These are phyloP conservation scores for Chalciporus chontae DNA, from an alignment of 768 basidiomycete genomes.

Conservation along the genomic window DNA sequence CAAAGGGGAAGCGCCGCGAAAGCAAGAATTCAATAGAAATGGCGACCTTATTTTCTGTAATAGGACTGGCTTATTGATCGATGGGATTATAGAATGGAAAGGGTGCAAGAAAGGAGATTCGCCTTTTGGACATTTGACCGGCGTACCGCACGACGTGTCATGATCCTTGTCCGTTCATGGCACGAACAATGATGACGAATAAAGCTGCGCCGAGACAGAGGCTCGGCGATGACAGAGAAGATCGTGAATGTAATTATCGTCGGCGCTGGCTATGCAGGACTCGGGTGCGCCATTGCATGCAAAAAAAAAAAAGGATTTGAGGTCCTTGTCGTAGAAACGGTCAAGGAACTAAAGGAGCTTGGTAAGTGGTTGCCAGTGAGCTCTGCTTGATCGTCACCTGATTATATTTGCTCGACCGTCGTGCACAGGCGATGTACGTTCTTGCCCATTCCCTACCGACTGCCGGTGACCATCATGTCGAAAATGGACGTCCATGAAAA, in stretches of 20 bases:
- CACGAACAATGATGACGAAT: neutral
- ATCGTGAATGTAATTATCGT: constrained; percentile 14
- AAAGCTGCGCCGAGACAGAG: neutral
- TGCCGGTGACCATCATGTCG: neutral
- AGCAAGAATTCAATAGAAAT: no score
- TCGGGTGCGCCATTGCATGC: constrained; percentile 26
- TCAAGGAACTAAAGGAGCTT: constrained; percentile 8
- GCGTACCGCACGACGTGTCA: neutral
- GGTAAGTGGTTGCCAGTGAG: constrained; percentile 8
- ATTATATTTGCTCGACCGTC: neutral
- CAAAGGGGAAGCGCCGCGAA: no score
- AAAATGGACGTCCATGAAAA: neutral
- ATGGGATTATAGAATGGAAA: no score
- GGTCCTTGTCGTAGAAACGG: constrained; percentile 26
- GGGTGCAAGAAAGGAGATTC: neutral
- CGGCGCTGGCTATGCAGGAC: constrained; percentile 28
- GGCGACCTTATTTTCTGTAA: no score
- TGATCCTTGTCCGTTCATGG: neutral
- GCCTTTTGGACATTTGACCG: neutral
- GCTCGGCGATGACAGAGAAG: neutral
- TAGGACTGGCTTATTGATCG: no score
- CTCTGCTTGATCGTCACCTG: neutral
- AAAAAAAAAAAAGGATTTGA: constrained; percentile 21
- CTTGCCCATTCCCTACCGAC: no score
- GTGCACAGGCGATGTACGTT: constrained; percentile 3